Conservation (phyloP, 768 basidiomycete species). For the Amanita pallidorosea region DNA sequence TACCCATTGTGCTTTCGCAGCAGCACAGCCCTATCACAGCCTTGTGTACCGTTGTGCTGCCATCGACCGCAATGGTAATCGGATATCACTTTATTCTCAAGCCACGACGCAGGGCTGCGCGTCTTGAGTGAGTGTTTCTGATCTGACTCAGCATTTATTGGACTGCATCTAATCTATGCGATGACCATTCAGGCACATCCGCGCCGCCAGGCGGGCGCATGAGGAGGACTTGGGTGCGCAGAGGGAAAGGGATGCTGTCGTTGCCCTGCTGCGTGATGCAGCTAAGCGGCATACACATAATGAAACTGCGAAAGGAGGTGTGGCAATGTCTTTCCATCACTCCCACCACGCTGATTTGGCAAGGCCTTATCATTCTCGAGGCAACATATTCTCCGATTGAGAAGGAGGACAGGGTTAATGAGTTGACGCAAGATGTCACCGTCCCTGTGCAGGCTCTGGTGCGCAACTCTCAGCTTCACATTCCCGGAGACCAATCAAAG, state of each 20-base stretch:
- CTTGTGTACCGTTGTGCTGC: slow-evolving; percentile 40
- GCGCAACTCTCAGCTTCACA: slow-evolving; percentile 63
- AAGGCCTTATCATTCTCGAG: slow-evolving; percentile 69
- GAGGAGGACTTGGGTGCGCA: slow-evolving; percentile 56
- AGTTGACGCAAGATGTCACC: slow-evolving; percentile 65
- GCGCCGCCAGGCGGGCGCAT: slow-evolving; percentile 47
- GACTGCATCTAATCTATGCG: neutral
- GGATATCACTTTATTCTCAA: slow-evolving; percentile 49
- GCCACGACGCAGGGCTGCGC: slow-evolving; percentile 41
- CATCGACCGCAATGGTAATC: slow-evolving; percentile 39
- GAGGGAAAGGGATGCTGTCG: slow-evolving; percentile 53
- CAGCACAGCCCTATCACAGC: slow-evolving; percentile 36
- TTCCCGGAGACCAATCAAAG: slow-evolving; percentile 70
- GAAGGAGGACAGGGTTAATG: slow-evolving; percentile 36
- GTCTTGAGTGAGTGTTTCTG: slow-evolving; percentile 35
- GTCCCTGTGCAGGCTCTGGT: slow-evolving; percentile 77
- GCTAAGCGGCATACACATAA: slow-evolving; percentile 52
- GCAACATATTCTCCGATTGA: slow-evolving; percentile 61
- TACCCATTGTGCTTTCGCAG: slow-evolving; percentile 49
- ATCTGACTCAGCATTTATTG: neutral
- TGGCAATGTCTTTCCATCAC: neutral
- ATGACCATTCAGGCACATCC: slow-evolving; percentile 43
- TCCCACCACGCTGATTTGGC: neutral
- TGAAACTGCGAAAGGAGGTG: slow-evolving; percentile 63
- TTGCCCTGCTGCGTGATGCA: slow-evolving; percentile 52